These are phyloP conservation scores for Rhodotorula diobovata DNA, from an alignment of 768 basidiomycete genomes.

Conservation along the genomic window DNA sequence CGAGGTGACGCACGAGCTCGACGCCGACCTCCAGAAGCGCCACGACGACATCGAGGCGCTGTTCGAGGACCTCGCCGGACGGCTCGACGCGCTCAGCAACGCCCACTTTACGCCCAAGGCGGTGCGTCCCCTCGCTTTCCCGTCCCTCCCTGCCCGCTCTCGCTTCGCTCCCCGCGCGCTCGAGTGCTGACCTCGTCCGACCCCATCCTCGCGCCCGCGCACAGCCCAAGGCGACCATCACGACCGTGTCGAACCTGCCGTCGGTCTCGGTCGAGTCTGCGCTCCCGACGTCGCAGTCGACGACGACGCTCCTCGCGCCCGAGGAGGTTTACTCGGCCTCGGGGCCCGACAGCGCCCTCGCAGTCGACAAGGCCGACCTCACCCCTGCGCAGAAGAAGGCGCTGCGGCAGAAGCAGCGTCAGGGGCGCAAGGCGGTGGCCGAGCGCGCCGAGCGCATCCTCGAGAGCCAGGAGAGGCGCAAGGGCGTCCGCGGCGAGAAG, in stretches of 20 bases:
- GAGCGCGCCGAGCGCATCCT: slow-evolving; percentile 59
- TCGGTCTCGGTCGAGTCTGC: slow-evolving; percentile 83
- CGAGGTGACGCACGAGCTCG: slow-evolving; percentile 63
- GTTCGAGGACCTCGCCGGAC: slow-evolving; percentile 80
- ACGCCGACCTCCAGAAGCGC: slow-evolving; percentile 80
- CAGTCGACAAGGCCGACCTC: slow-evolving; percentile 64
- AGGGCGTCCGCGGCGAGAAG: slow-evolving; percentile 70
- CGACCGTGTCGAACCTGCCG: slow-evolving; percentile 73
- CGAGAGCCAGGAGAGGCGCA: slow-evolving; percentile 44
- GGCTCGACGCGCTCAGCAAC: slow-evolving; percentile 89
- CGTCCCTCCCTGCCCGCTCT: not conserved
- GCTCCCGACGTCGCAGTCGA: slow-evolving; percentile 72
- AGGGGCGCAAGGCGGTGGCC: slow-evolving; percentile 59
- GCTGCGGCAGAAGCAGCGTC: slow-evolving; percentile 51
- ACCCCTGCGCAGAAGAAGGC: slow-evolving; percentile 78
- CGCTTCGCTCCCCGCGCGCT: not conserved
- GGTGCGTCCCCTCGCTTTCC: slow-evolving; percentile 54
- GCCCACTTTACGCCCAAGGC: slow-evolving; percentile 92
- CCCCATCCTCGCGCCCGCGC: not conserved
- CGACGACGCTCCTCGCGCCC: slow-evolving; percentile 78
- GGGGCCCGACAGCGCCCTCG: slow-evolving; percentile 39
- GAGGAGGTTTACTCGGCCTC: slow-evolving; percentile 73
- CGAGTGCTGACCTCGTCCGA: too few relatives aligned
- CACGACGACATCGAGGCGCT: slow-evolving; percentile 76
- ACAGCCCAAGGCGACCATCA: slow-evolving; percentile 83